phyloP scores from a whole-genome alignment of 2,329 filamentous ascomycete genomes.

The Achaetomium macrosporum region DNA sequence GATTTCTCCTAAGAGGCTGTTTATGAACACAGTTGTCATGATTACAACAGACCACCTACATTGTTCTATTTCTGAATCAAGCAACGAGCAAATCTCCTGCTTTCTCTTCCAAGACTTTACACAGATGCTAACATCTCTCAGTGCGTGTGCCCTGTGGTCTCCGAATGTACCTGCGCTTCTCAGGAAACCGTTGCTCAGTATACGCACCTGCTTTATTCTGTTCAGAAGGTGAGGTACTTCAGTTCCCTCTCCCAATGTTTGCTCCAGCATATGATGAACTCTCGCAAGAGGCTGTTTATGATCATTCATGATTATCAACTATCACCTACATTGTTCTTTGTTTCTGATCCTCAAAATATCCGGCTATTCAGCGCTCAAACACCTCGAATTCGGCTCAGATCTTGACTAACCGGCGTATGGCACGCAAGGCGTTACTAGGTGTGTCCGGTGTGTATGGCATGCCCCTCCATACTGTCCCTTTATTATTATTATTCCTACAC shows the following conservation, averaged over 20 bases:
- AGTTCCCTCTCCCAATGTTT: neutral
- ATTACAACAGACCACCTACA: constrained; percentile 26
- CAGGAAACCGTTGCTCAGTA: too few species aligned
- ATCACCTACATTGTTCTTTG: constrained; percentile 18
- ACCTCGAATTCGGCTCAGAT: too few species aligned
- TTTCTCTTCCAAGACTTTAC: neutral
- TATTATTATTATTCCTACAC: too few species aligned
- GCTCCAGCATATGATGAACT: constrained; percentile 15
- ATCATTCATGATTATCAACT: constrained; percentile 11
- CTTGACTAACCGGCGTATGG: too few species aligned
- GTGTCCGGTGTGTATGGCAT: too few species aligned
- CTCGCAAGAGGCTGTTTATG: constrained; percentile 21
- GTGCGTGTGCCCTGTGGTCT: neutral
- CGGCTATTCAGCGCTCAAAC: too few species aligned
- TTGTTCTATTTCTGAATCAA: constrained; percentile 24
- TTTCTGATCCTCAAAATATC: neutral
- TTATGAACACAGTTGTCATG: constrained; percentile 23
- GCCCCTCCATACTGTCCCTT: too few species aligned
- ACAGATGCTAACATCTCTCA: neutral
- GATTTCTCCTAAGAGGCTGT: constrained; percentile 23
- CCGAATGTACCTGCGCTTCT: neutral
- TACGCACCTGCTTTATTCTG: too few species aligned
- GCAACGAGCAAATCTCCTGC: neutral
- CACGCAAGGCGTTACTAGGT: too few species aligned
- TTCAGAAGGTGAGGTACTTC: too few species aligned